phyloP scores from a whole-genome alignment of 768 basidiomycete species.

The Infundibulicybe gibba region DNA sequence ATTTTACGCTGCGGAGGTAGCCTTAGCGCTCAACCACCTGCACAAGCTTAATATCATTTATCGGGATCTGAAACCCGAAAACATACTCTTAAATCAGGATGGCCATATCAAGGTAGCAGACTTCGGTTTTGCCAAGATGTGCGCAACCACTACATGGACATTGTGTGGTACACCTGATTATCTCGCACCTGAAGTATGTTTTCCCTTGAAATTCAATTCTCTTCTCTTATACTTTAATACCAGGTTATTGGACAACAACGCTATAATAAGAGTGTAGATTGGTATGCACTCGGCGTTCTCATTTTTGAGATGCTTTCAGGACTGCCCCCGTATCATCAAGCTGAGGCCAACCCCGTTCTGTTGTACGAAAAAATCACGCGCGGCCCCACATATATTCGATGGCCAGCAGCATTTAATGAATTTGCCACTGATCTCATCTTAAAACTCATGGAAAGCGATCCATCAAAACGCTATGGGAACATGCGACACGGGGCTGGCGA shows the following conservation, averaged over 20 bases:
- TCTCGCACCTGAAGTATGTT: slow-evolving; percentile 84
- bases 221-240: slow-evolving; percentile 10
- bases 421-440: slow-evolving; percentile 86
- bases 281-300: slow-evolving; percentile 97
- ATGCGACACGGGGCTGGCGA: slow-evolving; percentile 84
- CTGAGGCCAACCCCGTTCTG: slow-evolving; percentile 77
- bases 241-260: slow-evolving; percentile 78
- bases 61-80: slow-evolving; percentile 97
- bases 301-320: slow-evolving; percentile 98
- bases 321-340: slow-evolving; percentile 90
- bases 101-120: slow-evolving; percentile 97
- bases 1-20: slow-evolving; percentile 96
- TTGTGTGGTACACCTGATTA: slow-evolving; percentile 96
- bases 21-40: slow-evolving; percentile 87
- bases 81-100: slow-evolving; percentile 88
- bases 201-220: not conserved
- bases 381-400: slow-evolving; percentile 72
- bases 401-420: slow-evolving; percentile 69
- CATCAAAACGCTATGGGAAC: slow-evolving; percentile 88
- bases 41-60: slow-evolving; percentile 90
- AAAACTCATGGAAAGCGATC: slow-evolving; percentile 86
- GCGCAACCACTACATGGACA: slow-evolving; percentile 88
- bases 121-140: slow-evolving; percentile 93
- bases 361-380: slow-evolving; percentile 90
- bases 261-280: slow-evolving; percentile 97